phyloP scores from a whole-genome alignment of 1,284 basidiomycete genomes.

The Moniliophthora roreri region DNA sequence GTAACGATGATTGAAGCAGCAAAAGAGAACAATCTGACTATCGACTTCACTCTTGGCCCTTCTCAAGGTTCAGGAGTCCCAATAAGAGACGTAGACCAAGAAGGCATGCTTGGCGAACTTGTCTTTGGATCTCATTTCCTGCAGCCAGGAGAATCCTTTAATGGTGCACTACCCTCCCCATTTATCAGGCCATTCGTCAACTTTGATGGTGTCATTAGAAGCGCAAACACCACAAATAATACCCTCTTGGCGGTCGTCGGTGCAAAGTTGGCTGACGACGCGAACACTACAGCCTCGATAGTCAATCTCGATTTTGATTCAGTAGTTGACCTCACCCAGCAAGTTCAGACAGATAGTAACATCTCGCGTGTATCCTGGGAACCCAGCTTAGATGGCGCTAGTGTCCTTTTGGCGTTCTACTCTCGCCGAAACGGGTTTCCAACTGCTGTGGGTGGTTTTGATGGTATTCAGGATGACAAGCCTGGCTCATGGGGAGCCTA shows the following conservation, averaged over 20 bases:
- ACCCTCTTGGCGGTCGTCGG: conserved; percentile 15
- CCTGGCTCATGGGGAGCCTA: conserved; percentile 20
- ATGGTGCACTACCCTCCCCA: conserved; percentile 14
- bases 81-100: conserved; percentile 18
- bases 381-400: conserved; percentile 9
- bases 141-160: conserved; percentile 12
- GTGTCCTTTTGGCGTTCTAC: conserved; percentile 18
- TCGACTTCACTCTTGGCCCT: conserved; percentile 19
- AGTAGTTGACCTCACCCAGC: conserved; percentile 16
- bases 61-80: conserved; percentile 19
- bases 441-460: conserved; percentile 16
- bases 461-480: conserved; percentile 11
- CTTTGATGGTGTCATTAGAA: conserved; percentile 10
- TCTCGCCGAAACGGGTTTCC: conserved; percentile 19
- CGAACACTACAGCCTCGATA: conserved; percentile 6
- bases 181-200: conserved; percentile 12
- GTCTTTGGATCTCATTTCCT: conserved; percentile 19
- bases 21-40: conserved; percentile 16
- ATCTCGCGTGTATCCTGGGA: conserved; percentile 11
- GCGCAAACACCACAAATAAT: conserved; percentile 18
- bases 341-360: conserved; percentile 3
- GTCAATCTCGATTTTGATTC: conserved; percentile 18
- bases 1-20: conserved; percentile 15
- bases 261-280: conserved; percentile 13
- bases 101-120: conserved; percentile 19